phyloP scores from a whole-genome alignment of 345 rosid species.

The Schrenkiella parvula region DNA sequence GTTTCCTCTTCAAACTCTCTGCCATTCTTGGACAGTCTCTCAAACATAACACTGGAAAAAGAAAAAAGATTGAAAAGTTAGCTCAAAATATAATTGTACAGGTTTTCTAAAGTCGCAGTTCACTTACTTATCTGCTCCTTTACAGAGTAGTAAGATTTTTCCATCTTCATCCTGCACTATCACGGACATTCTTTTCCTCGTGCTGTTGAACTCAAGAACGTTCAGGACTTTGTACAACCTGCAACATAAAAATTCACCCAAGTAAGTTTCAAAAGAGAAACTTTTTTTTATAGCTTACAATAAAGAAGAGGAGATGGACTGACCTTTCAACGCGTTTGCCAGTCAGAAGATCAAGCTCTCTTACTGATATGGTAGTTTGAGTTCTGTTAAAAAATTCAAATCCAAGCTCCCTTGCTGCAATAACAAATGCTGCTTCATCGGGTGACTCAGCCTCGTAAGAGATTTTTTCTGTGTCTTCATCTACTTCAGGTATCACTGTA shows the following conservation, averaged over 20 bases:
- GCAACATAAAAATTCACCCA: slow-evolving; percentile 20
- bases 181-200: slow-evolving; percentile 94
- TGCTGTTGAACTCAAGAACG: slow-evolving; percentile 80
- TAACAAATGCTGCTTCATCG: slow-evolving; percentile 93
- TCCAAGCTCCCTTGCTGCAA: slow-evolving; percentile 93
- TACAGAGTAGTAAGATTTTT: slow-evolving; percentile 60
- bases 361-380: slow-evolving; percentile 56
- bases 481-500: slow-evolving; percentile 88
- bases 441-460: slow-evolving; percentile 95
- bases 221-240: slow-evolving; percentile 66
- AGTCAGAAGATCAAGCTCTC: slow-evolving; percentile 51
- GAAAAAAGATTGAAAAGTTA: too few relatives aligned
- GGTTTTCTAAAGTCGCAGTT: neutral
- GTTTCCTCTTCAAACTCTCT: slow-evolving; percentile 65
- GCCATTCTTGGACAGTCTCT: slow-evolving; percentile 65
- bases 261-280: neutral
- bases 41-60: slow-evolving; percentile 73
- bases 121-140: slow-evolving; percentile 91
- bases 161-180: slow-evolving; percentile 72
- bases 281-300: neutral
- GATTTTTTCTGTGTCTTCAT: slow-evolving; percentile 60
- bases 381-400: slow-evolving; percentile 78
- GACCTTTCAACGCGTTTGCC: slow-evolving; percentile 72
- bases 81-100: too few relatives aligned
- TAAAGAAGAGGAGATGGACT: slow-evolving; percentile 22